These are phyloP conservation scores for Immersiella caudata DNA, from an alignment of 495 filamentous ascomycete species.

Conservation along the genomic window DNA sequence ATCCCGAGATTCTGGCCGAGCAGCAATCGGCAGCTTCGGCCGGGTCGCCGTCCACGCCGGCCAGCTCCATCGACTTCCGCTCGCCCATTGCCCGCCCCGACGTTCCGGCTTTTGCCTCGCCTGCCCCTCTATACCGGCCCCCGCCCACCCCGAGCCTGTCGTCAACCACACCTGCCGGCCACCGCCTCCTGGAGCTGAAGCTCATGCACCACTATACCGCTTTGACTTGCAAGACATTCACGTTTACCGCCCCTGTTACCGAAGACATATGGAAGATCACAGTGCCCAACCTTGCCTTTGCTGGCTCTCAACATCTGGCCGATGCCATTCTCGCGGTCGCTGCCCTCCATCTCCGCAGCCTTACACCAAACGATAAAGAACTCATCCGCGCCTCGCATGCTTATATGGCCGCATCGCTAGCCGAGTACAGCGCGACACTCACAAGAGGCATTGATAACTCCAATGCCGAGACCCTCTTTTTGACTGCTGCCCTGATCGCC, in stretches of 20 bases:
- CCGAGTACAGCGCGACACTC: slow-evolving; percentile 55
- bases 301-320: slow-evolving; percentile 53
- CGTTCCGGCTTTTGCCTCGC: slow-evolving; percentile 23
- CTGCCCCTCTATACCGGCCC: slow-evolving; percentile 41
- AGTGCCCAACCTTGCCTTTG: slow-evolving; percentile 58
- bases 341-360: slow-evolving; percentile 56
- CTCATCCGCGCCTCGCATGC: slow-evolving; percentile 57
- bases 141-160: slow-evolving; percentile 41
- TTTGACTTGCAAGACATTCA: slow-evolving; percentile 55
- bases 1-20: slow-evolving; percentile 44
- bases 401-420: slow-evolving; percentile 60
- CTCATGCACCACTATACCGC: slow-evolving; percentile 60
- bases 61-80: slow-evolving; percentile 36
- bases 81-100: slow-evolving; percentile 31
- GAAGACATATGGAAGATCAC: slow-evolving; percentile 57
- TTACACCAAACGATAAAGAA: slow-evolving; percentile 52
- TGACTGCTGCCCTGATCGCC: slow-evolving; percentile 58
- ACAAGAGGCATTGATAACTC: slow-evolving; percentile 51
- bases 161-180: slow-evolving; percentile 41
- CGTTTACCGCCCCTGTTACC: slow-evolving; percentile 50
- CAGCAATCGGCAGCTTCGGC: slow-evolving; percentile 31
- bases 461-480: slow-evolving; percentile 59
- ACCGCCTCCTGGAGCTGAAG: slow-evolving; percentile 54
- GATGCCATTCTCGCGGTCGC: slow-evolving; percentile 61
- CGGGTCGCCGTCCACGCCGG: slow-evolving; percentile 33